A percentile compares a stretch with the other conserved stretches of the same genome.
Conservation (phyloP, 1,284 basidiomycete species). For the Chondrostereum purpureum region DNA sequence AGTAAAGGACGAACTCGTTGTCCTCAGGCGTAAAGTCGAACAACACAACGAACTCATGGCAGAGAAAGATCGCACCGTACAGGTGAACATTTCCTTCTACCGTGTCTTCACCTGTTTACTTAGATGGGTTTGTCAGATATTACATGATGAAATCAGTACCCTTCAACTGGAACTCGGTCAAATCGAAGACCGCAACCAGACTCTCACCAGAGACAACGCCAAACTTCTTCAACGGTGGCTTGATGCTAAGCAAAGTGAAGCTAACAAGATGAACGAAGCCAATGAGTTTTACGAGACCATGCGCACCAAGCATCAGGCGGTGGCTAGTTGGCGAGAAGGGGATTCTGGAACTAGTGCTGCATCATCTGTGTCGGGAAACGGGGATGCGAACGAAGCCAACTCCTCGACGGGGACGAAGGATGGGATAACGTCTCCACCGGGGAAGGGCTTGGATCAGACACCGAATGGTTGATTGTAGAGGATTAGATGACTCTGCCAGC, state of each 20-base stretch:
- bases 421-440: constrained; percentile 64
- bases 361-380: constrained; percentile 62
- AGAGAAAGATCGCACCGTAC: constrained; percentile 85
- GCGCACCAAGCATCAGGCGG: constrained; percentile 59
- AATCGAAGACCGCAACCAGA: constrained; percentile 81
- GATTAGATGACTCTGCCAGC: constrained; percentile 20
- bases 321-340: constrained; percentile 46
- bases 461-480: constrained; percentile 80
- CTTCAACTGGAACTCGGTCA: constrained; percentile 86
- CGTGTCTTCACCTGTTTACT: constrained; percentile 6
- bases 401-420: constrained; percentile 53
- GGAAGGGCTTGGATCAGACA: constrained; percentile 68
- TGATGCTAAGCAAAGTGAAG: constrained; percentile 89
- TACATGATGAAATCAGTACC: constrained; percentile 92
- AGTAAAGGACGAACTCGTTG: constrained; percentile 63
- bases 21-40: constrained; percentile 71
- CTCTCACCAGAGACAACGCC: constrained; percentile 87
- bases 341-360: constrained; percentile 25
- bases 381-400: constrained; percentile 44
- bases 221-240: constrained; percentile 92
- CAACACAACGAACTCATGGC: constrained; percentile 81
- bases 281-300: constrained; percentile 80
- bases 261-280: constrained; percentile 91
- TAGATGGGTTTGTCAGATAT: constrained; percentile 47
- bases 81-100: constrained; percentile 43